These are phyloP conservation scores for Vicia villosa DNA, from an alignment of 306 rosid species.

Conservation along the genomic window DNA sequence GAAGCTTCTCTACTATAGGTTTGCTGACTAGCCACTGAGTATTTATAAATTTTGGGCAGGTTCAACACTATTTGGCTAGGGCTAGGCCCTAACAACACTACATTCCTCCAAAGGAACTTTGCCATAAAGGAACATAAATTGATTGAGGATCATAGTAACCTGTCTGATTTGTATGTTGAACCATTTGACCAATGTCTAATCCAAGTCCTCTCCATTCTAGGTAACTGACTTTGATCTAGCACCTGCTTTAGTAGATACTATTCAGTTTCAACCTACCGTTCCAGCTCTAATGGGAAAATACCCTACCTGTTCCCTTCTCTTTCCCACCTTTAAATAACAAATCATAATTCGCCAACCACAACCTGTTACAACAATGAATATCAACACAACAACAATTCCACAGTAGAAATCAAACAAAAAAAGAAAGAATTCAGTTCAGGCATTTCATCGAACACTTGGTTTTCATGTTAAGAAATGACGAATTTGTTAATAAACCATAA, in stretches of 20 bases:
- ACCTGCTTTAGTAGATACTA: background rate
- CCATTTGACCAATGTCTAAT: background rate
- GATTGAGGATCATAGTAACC: background rate
- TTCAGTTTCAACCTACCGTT: background rate
- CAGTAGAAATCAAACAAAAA: no score
- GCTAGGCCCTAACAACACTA: background rate
- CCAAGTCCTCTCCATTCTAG: background rate
- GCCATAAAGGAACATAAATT: background rate
- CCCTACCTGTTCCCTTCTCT: no score
- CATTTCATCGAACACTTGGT: no score
- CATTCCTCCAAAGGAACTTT: slow-evolving; percentile 8
- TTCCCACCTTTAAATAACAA: background rate
- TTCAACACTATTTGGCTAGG: background rate
- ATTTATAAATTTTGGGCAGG: background rate
- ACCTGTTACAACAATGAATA: no score
- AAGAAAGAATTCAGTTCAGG: no score
- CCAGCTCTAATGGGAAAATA: background rate
- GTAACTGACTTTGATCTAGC: background rate
- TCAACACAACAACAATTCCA: no score
- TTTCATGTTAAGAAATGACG: no score
- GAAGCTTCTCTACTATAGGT: slow-evolving; percentile 4
- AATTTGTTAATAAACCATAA: no score
- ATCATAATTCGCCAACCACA: no score
- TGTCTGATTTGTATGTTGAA: background rate
- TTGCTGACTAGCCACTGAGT: background rate